Evolutionary conservation across 257 asterid genomes (phyloP), one percentile per base, ranked within the genome.

Genomic region (Ocimum tenuiflorum): DNA sequence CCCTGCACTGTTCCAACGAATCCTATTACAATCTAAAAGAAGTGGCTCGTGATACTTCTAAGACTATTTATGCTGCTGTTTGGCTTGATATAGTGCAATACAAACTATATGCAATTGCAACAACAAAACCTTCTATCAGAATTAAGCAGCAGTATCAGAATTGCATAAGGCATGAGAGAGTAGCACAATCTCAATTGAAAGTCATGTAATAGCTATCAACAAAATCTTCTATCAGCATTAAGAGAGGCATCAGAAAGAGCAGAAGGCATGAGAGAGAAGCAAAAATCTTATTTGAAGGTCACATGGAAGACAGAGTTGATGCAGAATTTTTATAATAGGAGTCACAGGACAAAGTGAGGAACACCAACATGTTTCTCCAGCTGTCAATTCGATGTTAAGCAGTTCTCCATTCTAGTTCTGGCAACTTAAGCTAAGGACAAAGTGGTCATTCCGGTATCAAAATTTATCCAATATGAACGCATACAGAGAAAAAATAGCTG

Each of bases 1-100:
- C 83, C 99, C 99, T 86, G 96, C 94, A 87, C 99, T 92, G 96
- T 80, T 79, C 71, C 80, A 68, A 67, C 29, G 69, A 63, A 41
- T 77, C 60, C 27, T 62, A 59, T 48, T 13, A 55, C 11, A 63
- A 22, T 70, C 38, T 23, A 51, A 15, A 27, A 54, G 13, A 42
- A 63, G 12, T 49, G 62, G 64, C 33, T 15, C n/a, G 9, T 29
- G 70, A 41, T 39, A 61, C 51, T 75, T 39, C 60, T 42, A 20
- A 3, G 41, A 48, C 54, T 14, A 65, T 19, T 36, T 70, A 33
- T 31, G 27, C 41, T 36, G 63, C 49, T 48, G 38, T 24, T 62
- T 68, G 20, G 15, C 60, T 74, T 42, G 61, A 63, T 61, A 57
- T 36, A 58, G 17, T 43, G 15, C 36, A 31, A 31, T 31, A 46